Percentiles rank a stretch among this genome's conserved stretches.
Conservation (phyloP, 768 basidiomycete genomes). For the Cantharellus anzutake region DNA sequence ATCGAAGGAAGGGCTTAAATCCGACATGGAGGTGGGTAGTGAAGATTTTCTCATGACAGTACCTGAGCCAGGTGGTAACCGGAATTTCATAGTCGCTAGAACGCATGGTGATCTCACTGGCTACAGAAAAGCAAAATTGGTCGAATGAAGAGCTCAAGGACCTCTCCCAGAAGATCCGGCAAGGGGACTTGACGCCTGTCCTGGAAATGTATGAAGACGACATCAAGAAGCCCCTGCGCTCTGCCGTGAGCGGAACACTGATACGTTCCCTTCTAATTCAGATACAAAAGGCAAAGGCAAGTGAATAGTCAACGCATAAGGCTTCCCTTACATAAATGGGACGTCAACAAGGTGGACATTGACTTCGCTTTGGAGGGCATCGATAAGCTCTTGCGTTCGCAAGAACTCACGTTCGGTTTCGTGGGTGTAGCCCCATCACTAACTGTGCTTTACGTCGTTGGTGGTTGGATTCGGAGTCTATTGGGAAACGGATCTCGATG, state of each 20-base stretch:
- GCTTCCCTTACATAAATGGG: background rate
- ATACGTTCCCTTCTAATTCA: constrained; percentile 78
- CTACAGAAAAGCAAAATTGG: constrained; percentile 59
- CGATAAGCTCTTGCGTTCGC: constrained; percentile 82
- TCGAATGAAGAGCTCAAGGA: constrained; percentile 39
- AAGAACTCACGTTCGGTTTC: constrained; percentile 91
- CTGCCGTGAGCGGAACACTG: constrained; percentile 60
- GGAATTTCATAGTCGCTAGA: constrained; percentile 49
- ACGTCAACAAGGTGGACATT: constrained; percentile 53
- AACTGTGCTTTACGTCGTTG: constrained; percentile 50
- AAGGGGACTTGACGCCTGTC: constrained; percentile 76
- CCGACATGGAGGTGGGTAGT: constrained; percentile 57
- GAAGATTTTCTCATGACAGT: too few relatives aligned
- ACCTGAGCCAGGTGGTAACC: background rate
- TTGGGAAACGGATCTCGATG: constrained; percentile 33
- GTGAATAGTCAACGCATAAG: background rate
- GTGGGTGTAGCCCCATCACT: constrained; percentile 88
- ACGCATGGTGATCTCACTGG: constrained; percentile 77
- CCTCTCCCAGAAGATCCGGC: constrained; percentile 43
- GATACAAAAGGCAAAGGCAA: constrained; percentile 89
- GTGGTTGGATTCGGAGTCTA: constrained; percentile 32
- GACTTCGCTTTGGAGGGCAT: constrained; percentile 81
- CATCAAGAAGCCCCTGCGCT: constrained; percentile 70
- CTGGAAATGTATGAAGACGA: constrained; percentile 81
- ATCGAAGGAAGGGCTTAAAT: constrained; percentile 58